These are phyloP conservation scores for Cercophora newfieldiana DNA, from an alignment of 495 filamentous ascomycete species.

Conservation along the genomic window DNA sequence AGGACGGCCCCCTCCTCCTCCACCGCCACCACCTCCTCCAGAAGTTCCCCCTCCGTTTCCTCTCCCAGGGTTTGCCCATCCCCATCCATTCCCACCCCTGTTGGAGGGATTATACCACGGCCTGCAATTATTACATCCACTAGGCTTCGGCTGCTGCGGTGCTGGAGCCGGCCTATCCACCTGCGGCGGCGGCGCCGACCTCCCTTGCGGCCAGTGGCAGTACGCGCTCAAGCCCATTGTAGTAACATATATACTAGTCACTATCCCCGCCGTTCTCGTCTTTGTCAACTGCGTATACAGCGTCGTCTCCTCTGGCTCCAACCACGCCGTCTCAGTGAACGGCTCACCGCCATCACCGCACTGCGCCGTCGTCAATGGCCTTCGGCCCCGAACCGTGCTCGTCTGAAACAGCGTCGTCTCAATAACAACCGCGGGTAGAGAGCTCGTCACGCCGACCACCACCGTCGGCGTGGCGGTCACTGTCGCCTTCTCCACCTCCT, in stretches of 20 bases:
- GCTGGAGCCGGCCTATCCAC: constrained; percentile 18
- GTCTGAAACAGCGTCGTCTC: constrained; percentile 21
- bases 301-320: constrained; percentile 13
- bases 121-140: constrained; percentile 25
- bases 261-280: constrained; percentile 13
- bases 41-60: constrained; percentile 4
- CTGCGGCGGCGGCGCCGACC: constrained; percentile 5
- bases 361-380: constrained; percentile 12
- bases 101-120: constrained; percentile 22
- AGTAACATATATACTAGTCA: constrained; percentile 22
- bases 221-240: constrained; percentile 18
- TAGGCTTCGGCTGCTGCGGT: constrained; percentile 17
- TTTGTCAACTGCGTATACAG: constrained; percentile 11
- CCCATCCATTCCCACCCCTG: constrained; percentile 8
- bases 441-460: constrained; percentile 25
- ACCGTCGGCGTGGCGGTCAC: constrained; percentile 28
- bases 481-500: constrained; percentile 16
- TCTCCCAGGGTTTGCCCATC: constrained; percentile 16
- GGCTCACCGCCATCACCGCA: constrained; percentile 6
- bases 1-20: neutral
- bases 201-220: constrained; percentile 19
- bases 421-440: constrained; percentile 4
- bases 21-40: constrained; percentile 9
- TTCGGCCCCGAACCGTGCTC: constrained; percentile 4
- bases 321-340: constrained; percentile 15